Evolutionary conservation across 306 rosid species (phyloP).

Genomic region (Citrullus colocynthis): DNA sequence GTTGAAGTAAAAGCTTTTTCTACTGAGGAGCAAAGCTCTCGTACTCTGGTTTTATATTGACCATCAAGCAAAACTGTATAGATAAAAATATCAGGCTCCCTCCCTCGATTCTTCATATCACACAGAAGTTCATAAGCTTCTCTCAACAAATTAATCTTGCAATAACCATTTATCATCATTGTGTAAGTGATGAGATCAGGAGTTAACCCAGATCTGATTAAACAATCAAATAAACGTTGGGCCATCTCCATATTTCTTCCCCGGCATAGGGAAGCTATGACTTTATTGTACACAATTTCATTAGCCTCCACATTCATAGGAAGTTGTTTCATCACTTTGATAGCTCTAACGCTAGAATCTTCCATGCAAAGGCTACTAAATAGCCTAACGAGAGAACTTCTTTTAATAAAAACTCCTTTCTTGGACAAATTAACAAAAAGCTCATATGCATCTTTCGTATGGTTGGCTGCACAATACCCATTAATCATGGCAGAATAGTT

Average conservation of each 20-base stretch:
- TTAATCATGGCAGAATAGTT: conserved; percentile 49
- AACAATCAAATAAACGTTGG: conserved; percentile 28
- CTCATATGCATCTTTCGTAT: conserved; percentile 27
- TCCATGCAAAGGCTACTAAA: conserved; percentile 40
- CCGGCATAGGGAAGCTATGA: conserved; percentile 48
- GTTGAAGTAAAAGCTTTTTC: conserved; percentile 16
- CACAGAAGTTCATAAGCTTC: conserved; percentile 49
- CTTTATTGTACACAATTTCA: conserved; percentile 31
- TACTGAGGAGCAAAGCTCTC: conserved; percentile 1
- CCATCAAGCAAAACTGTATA: conserved; percentile 69
- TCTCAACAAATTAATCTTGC: conserved; percentile 36
- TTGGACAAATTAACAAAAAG: conserved; percentile 35
- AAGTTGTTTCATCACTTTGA: conserved; percentile 31
- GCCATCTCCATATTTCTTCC: conserved; percentile 40
- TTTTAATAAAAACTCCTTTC: conserved; percentile 22
- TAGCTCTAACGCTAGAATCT: conserved; percentile 24
- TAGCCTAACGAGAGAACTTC: conserved; percentile 31
- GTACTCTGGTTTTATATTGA: conserved; percentile 22
- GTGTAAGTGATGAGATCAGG: conserved; percentile 68
- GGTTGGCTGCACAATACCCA: conserved; percentile 59
- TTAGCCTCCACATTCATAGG: conserved; percentile 36
- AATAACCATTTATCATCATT: conserved; percentile 57
- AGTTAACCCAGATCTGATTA: conserved; percentile 23
- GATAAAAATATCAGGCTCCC: conserved; percentile 53
- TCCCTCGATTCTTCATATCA: conserved; percentile 56